Evolutionary conservation across 2,329 filamentous ascomycete genomes (phyloP).

Genomic region (Parastagonospora nodorum): DNA sequence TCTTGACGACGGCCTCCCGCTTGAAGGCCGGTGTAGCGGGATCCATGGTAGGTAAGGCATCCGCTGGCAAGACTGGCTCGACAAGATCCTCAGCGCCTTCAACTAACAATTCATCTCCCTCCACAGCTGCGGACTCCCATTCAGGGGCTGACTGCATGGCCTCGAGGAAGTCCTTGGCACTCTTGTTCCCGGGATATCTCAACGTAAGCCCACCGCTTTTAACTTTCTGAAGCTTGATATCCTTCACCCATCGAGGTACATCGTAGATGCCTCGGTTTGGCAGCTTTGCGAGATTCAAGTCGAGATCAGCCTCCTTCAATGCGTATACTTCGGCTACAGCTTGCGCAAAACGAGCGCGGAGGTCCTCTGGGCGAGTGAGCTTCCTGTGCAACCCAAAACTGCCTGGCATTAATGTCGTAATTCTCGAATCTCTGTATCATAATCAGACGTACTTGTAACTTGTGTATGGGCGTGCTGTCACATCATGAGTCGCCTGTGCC

Average conservation of each 20-base stretch:
- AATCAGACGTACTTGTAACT: constrained; percentile 20
- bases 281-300: constrained; percentile 31
- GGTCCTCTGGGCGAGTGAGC: constrained; percentile 14
- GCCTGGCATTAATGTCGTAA: not conserved
- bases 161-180: constrained; percentile 26
- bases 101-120: constrained; percentile 23
- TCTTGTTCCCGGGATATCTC: constrained; percentile 24
- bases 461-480: constrained; percentile 41
- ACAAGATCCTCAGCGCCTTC: constrained; percentile 24
- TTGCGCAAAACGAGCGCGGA: constrained; percentile 55
- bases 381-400: constrained; percentile 33
- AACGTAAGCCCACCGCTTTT: constrained; percentile 26
- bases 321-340: constrained; percentile 62
- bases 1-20: constrained; percentile 33
- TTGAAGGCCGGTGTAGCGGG: constrained; percentile 31
- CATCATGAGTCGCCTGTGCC: constrained; percentile 36
- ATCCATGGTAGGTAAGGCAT: constrained; percentile 29
- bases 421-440: not conserved
- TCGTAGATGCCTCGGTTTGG: constrained; percentile 36
- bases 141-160: constrained; percentile 27
- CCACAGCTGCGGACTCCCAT: constrained; percentile 13
- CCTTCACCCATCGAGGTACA: constrained; percentile 32
- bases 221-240: constrained; percentile 32
- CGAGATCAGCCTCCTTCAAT: constrained; percentile 41
- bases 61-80: constrained; percentile 10